A percentile compares a stretch with the other conserved stretches of the same genome.
phyloP scores from a whole-genome alignment of 75 land plant species.

The Azolla pinnata region DNA sequence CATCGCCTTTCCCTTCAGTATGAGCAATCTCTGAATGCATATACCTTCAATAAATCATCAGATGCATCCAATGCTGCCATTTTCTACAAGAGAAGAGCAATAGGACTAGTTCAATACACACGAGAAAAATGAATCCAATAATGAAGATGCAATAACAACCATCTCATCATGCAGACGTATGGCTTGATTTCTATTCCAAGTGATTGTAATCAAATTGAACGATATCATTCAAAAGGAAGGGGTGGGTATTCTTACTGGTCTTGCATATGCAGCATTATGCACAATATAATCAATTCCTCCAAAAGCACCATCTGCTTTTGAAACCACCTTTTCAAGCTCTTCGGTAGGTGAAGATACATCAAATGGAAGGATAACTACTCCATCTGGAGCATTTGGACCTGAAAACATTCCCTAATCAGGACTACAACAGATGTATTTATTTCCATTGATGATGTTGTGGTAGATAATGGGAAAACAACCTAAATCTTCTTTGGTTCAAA shows the following conservation, averaged over 20 bases:
- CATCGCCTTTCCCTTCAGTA: too few relatives aligned
- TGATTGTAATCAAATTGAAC: neutral
- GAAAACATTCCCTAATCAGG: neutral
- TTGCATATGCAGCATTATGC: constrained; percentile 80
- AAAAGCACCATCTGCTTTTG: constrained; percentile 62
- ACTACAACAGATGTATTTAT: neutral
- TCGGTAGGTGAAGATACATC: constrained; percentile 53
- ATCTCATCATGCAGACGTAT: too few relatives aligned
- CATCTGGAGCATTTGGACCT: constrained; percentile 54
- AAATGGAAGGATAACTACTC: constrained; percentile 61
- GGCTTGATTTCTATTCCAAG: neutral
- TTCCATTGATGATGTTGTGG: too few relatives aligned
- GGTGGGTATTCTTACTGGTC: constrained; percentile 49
- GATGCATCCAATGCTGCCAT: constrained; percentile 48
- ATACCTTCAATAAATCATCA: constrained; percentile 56
- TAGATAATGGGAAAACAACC: too few relatives aligned
- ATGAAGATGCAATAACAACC: too few relatives aligned
- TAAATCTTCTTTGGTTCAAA: too few relatives aligned
- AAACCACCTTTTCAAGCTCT: constrained; percentile 39
- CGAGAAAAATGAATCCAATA: too few relatives aligned
- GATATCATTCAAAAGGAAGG: neutral
- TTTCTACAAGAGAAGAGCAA: too few relatives aligned
- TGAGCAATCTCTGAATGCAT: neutral
- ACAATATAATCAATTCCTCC: constrained; percentile 75
- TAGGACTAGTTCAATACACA: too few relatives aligned